Evolutionary conservation across 768 basidiomycete species (phyloP), one percentile per base, ranked within the genome.

Genomic region (Calocybe cyanea): DNA sequence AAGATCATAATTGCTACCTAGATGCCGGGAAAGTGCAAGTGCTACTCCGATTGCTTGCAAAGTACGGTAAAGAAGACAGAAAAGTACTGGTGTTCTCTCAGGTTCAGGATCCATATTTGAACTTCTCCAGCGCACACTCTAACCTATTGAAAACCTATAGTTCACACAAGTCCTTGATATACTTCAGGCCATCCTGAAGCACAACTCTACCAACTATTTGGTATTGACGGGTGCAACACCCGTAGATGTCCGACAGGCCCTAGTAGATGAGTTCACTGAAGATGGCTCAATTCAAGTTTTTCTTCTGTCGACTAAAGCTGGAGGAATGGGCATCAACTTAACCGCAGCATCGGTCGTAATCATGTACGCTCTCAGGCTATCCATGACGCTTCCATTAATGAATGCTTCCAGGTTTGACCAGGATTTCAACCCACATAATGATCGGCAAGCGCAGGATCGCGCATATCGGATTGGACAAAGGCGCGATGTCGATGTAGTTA

Each of bases 341-440:
- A 95, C 91, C 1, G 92, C 93, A 2, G 94, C 95, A 1, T 93
- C 89, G 36, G 92, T 93, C 31, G 95, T 99, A 33, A 87, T 98
- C 57, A 87, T 93, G 87, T 87, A 50, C 36, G 81, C 63, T 18
- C 31, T 24, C 11, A 24, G 58, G 4, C 45, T 50, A 41, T 38
- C 45, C 38, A 24, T 13, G 13, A 11, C 38, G 6, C 36, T 28
- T 23, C n/a, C 33, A 20, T 30, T 45, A 28, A 30, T 45, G 19
- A 44, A 7, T 21, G 20, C 34, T 41, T 63, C 47, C 7, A 88
- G 86, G 81, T 96, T 93, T 60, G 95, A 99, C 61, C 93, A 95
- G 60, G 95, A 98, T 63, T 99, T 97, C 68, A 98, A 98, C 62
- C 90, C 90, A 3, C 90, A 92, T 67, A 99, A 99, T 62, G 96